These are phyloP conservation scores for Aspergillus calidoustus DNA, from an alignment of 2,329 filamentous ascomycete species.

Conservation along the genomic window DNA sequence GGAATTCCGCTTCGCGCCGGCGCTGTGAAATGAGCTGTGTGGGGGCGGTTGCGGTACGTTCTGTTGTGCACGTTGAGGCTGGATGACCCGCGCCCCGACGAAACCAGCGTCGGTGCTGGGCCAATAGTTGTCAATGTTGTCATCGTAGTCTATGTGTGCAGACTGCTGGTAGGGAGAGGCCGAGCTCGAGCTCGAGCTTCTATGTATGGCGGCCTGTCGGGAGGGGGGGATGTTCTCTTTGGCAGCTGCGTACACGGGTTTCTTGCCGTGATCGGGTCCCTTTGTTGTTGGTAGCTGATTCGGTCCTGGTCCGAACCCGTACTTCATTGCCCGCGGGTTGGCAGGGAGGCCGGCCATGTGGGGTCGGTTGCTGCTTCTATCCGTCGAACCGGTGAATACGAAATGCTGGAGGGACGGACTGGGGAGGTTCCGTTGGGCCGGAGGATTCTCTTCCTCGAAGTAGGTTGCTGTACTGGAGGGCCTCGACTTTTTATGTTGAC, in stretches of 20 bases:
- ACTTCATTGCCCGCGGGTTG: constrained; percentile 42
- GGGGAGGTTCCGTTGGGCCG: constrained; percentile 24
- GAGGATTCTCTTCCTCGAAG: constrained; percentile 46
- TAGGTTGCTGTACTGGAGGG: constrained; percentile 40
- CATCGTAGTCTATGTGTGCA: constrained; percentile 18
- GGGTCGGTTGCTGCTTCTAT: constrained; percentile 14
- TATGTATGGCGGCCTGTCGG: constrained; percentile 13
- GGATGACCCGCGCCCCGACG: constrained; percentile 16
- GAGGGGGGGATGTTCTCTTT: constrained; percentile 16
- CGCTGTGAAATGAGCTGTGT: constrained; percentile 15
- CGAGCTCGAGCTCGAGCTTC: not conserved
- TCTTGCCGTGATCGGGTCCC: constrained; percentile 19
- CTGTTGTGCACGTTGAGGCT: constrained; percentile 16
- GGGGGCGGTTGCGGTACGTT: not conserved
- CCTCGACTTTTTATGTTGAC: constrained; percentile 27
- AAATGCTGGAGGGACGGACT: constrained; percentile 20
- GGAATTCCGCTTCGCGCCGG: constrained; percentile 13
- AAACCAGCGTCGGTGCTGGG: constrained; percentile 14
- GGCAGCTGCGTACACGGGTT: constrained; percentile 17
- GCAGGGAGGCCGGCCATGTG: constrained; percentile 36
- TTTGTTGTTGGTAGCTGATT: constrained; percentile 19
- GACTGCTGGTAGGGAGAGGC: constrained; percentile 6
- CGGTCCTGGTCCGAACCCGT: constrained; percentile 29
- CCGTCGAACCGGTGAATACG: constrained; percentile 8
- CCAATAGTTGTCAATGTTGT: constrained; percentile 25